Base-by-base conservation (phyloP, 2,329 filamentous ascomycete species). In the Ophiosphaerella korrae region DNA sequence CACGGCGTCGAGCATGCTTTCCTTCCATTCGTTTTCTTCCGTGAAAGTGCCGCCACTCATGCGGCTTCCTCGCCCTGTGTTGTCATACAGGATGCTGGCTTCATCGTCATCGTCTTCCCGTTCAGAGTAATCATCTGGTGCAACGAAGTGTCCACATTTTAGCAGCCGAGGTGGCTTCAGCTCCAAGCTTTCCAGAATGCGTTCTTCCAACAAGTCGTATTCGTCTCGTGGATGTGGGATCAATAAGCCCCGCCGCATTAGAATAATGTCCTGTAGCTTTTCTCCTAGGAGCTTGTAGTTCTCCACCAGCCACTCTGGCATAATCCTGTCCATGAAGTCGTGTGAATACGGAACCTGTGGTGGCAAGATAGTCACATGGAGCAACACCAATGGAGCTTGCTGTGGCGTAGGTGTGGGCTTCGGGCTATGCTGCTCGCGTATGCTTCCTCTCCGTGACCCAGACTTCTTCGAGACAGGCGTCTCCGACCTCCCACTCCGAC, bases 151-250 rank as follows among this genome's bases (percentile, higher is more conserved):
- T 0, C 89, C 89, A 60, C 88, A 91, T 62, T 88, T 87, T 6
- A 90, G 79, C 37, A 92, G 85, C 3, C 87, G 81, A 2, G 88
- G 88, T 26, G 86, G 77, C 1, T 85, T 86, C 13, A 93, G 77
- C 68, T 91, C 89, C 39, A 92, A 74, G 1, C 87, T 86, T 71
- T 92, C 89, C 2, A 92, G 76, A 31, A 93, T 78, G 24, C 89
- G 80, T 74, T 92, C 89, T 73, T 93, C 88, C 0, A 94, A 80
- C 49, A 90, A 75, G 70, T 92, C 89, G 64, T 89, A 93, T 68
- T 92, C 89, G 48, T 88, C 87, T 60, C 89, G 84, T 1, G 90
- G 90, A 67, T 94, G 90, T 2, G 88, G 84, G 7, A 94, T 80
- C 37, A 94, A 77, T 31, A 94, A 81, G 2, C 88, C 90, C 18